A percentile compares a stretch with the other conserved stretches of the same genome.
phyloP scores from a whole-genome alignment of 345 rosid species.

The Dovyalis caffra region DNA sequence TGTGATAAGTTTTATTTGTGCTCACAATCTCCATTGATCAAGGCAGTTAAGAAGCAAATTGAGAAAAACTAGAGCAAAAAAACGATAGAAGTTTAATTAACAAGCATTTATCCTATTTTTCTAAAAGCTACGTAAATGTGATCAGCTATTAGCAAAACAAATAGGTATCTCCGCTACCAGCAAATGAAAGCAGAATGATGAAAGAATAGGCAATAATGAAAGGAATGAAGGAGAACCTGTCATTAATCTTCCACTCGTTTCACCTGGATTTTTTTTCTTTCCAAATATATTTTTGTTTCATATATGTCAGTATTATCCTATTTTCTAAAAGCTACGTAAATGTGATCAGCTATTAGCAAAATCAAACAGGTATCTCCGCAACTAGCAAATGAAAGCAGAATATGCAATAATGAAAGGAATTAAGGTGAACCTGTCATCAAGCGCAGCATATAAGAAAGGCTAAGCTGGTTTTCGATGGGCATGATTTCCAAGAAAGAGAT shows the following conservation, averaged over 20 bases:
- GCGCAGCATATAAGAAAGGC: constrained; percentile 35
- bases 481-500: constrained; percentile 49
- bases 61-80: no score
- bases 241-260: no score
- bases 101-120: no score
- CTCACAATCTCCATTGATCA: not conserved
- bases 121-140: no score
- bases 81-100: no score
- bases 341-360: no score
- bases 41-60: no score
- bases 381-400: constrained; percentile 10
- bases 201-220: constrained; percentile 7
- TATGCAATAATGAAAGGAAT: constrained; percentile 6
- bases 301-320: no score
- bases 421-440: constrained; percentile 49
- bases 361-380: not conserved
- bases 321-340: no score
- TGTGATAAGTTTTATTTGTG: not conserved
- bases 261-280: no score
- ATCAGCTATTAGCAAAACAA: no score
- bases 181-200: constrained; percentile 11
- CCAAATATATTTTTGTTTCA: no score
- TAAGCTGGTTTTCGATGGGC: constrained; percentile 37
- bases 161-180: constrained; percentile 1
- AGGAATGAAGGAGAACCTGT: constrained; percentile 51